Evolutionary conservation across 331 rosid species (phyloP).

Genomic region (Dryas integrifolia): DNA sequence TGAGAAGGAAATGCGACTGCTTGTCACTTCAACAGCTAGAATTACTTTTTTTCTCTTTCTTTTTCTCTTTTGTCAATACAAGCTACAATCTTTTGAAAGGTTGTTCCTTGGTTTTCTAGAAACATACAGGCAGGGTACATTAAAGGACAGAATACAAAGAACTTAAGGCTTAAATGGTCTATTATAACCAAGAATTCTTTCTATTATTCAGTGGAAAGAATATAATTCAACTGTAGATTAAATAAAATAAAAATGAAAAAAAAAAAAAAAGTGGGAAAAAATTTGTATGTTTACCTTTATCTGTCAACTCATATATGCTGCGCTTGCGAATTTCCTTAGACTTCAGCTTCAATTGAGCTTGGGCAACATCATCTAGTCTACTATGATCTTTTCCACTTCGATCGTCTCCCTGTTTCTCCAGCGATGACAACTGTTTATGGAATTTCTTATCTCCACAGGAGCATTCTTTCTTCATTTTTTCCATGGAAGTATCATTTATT

Average conservation of each 20-base stretch:
- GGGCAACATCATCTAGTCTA: slow-evolving; percentile 22
- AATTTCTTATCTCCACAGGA: slow-evolving; percentile 18
- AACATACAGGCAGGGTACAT: not conserved
- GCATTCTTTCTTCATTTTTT: slow-evolving; percentile 22
- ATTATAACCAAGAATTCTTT: not conserved
- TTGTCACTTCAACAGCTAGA: not conserved
- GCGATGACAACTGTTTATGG: slow-evolving; percentile 13
- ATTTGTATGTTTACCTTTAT: slow-evolving; percentile 41
- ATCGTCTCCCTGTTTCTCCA: slow-evolving; percentile 33
- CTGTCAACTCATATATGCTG: slow-evolving; percentile 58
- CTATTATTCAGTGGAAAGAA: not conserved
- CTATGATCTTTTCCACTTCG: slow-evolving; percentile 25
- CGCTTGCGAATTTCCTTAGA: slow-evolving; percentile 49
- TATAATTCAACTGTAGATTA: not conserved
- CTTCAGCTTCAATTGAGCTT: slow-evolving; percentile 38
- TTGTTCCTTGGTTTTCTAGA: not conserved
- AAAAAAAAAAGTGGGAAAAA: not conserved
- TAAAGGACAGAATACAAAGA: not conserved
- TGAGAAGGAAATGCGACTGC: too few species aligned
- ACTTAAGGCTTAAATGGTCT: not conserved
- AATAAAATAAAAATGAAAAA: not conserved
- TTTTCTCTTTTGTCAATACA: not conserved
- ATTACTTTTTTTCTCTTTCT: not conserved
- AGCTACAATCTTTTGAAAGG: not conserved
- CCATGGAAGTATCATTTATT: slow-evolving; percentile 28